Evolutionary conservation across 2,329 filamentous ascomycete species (phyloP).

Genomic region (Colletotrichum cereale): DNA sequence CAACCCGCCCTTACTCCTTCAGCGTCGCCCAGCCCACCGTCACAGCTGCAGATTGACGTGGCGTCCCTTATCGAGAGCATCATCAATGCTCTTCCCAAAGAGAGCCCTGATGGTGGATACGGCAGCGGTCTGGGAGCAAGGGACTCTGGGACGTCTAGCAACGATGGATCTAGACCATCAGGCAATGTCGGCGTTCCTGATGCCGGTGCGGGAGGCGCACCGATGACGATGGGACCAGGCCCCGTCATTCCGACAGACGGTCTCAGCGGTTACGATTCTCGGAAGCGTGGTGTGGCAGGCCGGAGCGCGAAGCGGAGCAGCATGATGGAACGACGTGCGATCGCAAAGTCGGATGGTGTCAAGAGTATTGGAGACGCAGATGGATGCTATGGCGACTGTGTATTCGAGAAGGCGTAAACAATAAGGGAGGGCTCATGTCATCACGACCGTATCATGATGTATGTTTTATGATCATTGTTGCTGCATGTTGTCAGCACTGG

Average conservation of each 20-base stretch:
- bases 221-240: conserved; percentile 6
- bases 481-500: background rate
- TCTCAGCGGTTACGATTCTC: conserved; percentile 12
- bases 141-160: conserved; percentile 29
- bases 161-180: background rate
- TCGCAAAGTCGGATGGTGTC: conserved; percentile 1
- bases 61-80: conserved; percentile 35
- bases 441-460: conserved; percentile 8
- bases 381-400: background rate
- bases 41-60: conserved; percentile 19
- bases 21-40: background rate
- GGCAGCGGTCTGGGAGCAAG: conserved; percentile 32
- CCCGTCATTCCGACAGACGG: background rate
- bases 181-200: background rate
- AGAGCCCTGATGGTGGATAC: conserved; percentile 22
- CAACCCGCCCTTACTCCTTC: background rate
- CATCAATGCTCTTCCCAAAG: conserved; percentile 25
- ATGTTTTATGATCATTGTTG: conserved; percentile 22
- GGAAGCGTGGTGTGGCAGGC: background rate
- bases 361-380: background rate
- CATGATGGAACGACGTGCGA: conserved; percentile 31
- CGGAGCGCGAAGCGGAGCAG: conserved; percentile 34
- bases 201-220: background rate
- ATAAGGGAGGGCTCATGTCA: background rate
- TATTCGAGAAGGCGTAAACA: background rate